These are phyloP conservation scores for Aspergillus haitiensis DNA, from an alignment of 495 filamentous ascomycete genomes.

Conservation along the genomic window DNA sequence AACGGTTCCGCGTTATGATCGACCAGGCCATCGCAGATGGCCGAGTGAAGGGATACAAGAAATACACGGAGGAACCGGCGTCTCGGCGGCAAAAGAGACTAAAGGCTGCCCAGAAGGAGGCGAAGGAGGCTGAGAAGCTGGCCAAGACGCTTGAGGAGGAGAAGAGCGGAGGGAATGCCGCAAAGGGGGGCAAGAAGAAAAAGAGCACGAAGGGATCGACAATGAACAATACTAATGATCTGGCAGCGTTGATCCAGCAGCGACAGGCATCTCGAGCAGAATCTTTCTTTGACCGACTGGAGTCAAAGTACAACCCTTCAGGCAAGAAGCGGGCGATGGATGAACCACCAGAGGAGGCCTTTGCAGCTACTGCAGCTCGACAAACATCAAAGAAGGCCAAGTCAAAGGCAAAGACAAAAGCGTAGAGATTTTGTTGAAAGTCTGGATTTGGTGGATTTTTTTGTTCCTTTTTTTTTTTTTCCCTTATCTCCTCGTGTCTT, in stretches of 20 bases:
- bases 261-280: constrained; percentile 51
- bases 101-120: constrained; percentile 64
- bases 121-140: constrained; percentile 67
- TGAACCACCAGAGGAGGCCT: constrained; percentile 35
- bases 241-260: constrained; percentile 60
- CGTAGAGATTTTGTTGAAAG: constrained; percentile 16
- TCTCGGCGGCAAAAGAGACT: constrained; percentile 62
- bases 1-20: constrained; percentile 76
- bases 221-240: constrained; percentile 39
- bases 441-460: background rate
- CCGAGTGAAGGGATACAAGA: constrained; percentile 61
- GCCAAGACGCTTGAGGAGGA: constrained; percentile 70
- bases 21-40: constrained; percentile 72
- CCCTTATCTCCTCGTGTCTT: no score
- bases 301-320: constrained; percentile 65
- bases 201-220: constrained; percentile 28
- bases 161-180: constrained; percentile 24
- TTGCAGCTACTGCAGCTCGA: constrained; percentile 30
- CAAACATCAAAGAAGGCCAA: constrained; percentile 40
- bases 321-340: constrained; percentile 34
- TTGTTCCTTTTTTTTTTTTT: background rate
- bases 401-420: constrained; percentile 40
- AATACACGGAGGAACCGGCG: constrained; percentile 71
- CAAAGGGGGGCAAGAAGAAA: constrained; percentile 31
- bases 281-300: constrained; percentile 65